These are phyloP conservation scores for Tubosaeta brunneosetosa DNA, from an alignment of 768 basidiomycete species.

Conservation along the genomic window DNA sequence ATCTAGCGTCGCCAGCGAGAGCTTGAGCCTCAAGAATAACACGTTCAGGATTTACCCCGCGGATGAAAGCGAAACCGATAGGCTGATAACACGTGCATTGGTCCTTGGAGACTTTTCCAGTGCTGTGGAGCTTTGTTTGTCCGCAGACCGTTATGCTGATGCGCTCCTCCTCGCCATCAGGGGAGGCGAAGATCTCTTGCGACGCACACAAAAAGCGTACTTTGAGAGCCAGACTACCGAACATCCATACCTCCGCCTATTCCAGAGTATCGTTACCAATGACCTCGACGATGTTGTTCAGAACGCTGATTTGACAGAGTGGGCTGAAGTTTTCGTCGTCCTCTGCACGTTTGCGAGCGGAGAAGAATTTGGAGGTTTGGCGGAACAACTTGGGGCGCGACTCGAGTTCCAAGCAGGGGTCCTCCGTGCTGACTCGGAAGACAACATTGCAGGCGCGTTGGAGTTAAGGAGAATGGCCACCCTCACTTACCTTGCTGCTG, in stretches of 20 bases:
- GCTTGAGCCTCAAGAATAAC: slow-evolving; percentile 55
- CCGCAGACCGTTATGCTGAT: slow-evolving; percentile 87
- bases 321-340: slow-evolving; percentile 96
- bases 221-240: slow-evolving; percentile 76
- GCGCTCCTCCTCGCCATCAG: slow-evolving; percentile 91
- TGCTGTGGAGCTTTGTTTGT: slow-evolving; percentile 88
- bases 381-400: slow-evolving; percentile 87
- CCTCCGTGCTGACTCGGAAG: slow-evolving; percentile 44
- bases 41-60: slow-evolving; percentile 88
- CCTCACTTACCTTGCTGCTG: slow-evolving; percentile 89
- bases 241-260: slow-evolving; percentile 85
- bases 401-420: slow-evolving; percentile 81
- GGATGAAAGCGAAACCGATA: slow-evolving; percentile 84
- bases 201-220: slow-evolving; percentile 88
- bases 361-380: slow-evolving; percentile 82
- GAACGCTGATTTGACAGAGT: slow-evolving; percentile 91
- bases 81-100: slow-evolving; percentile 85
- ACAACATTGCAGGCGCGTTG: slow-evolving; percentile 30
- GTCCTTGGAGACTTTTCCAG: slow-evolving; percentile 94
- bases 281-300: slow-evolving; percentile 93
- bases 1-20: slow-evolving; percentile 61
- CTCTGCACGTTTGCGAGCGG: slow-evolving; percentile 87
- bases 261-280: slow-evolving; percentile 90
- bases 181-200: slow-evolving; percentile 82
- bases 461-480: slow-evolving; percentile 83